These are phyloP conservation scores for Exophiala sideris DNA, from an alignment of 2,329 filamentous ascomycete genomes.

Conservation along the genomic window DNA sequence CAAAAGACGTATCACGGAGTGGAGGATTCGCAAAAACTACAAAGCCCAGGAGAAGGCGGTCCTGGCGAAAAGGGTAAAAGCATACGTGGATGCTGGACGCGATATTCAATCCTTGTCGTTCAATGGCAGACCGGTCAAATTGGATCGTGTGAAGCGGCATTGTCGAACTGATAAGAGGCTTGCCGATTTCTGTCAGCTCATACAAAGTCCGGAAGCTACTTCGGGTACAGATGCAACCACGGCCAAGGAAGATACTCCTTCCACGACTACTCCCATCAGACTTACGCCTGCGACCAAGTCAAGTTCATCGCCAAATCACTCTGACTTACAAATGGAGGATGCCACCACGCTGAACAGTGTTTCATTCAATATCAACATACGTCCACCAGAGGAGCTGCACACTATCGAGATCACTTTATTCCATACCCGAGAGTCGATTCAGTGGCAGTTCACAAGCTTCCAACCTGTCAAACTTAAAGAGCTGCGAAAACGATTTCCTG, in stretches of 20 bases:
- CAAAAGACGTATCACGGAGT: constrained; percentile 21
- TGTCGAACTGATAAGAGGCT: constrained; percentile 20
- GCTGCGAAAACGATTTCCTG: constrained; percentile 15
- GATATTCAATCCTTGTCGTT: constrained; percentile 19
- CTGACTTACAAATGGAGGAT: not conserved
- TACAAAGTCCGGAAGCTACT: constrained; percentile 15
- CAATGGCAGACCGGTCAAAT: constrained; percentile 17
- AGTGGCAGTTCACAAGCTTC: constrained; percentile 21
- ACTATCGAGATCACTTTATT: constrained; percentile 12
- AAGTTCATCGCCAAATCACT: not conserved
- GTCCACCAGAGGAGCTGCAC: constrained; percentile 11
- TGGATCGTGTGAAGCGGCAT: constrained; percentile 22
- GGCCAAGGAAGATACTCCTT: constrained; percentile 16
- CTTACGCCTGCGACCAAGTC: not conserved
- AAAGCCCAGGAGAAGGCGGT: constrained; percentile 21
- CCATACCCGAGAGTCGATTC: constrained; percentile 14
- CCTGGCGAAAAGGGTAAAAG: constrained; percentile 17
- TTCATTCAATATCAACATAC: constrained; percentile 1
- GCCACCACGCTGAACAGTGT: not conserved
- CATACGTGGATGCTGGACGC: constrained; percentile 15
- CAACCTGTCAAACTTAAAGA: constrained; percentile 14
- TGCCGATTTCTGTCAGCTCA: constrained; percentile 10
- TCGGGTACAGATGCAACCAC: not conserved
- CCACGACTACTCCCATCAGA: not conserved
- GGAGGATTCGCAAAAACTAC: constrained; percentile 25